Base-by-base conservation (phyloP, 768 basidiomycete species). In the Mycena capillaripes region DNA sequence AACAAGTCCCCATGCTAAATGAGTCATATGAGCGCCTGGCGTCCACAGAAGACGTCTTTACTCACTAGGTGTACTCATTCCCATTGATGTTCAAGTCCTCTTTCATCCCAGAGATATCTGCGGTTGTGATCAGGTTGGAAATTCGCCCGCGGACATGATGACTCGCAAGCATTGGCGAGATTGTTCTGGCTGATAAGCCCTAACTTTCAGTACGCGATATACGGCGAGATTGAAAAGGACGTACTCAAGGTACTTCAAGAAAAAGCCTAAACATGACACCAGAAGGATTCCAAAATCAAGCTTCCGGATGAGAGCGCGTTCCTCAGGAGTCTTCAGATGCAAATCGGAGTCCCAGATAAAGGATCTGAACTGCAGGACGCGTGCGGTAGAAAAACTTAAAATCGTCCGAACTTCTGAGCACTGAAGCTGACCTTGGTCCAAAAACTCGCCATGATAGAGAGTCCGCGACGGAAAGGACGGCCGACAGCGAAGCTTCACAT, bases 301-400 rank as follows among this genome's bases (percentile, higher is more conserved):
- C 73, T 79, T 79, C 11, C 77, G 70, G 32, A 78, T 55, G 12
- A 79, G 70, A 32, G 67, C 75, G 10, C 71, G 72, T 38, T 79
- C 78, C 46, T 78, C 77, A 0, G 69, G 40, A 25, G 77, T 59
- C 72, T 77, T 78, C 38, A 78, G 53, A 46, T 78, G 76, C 14
- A 50, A 48, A 62, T 79, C 76, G 7, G 78, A 76, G 66, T 79
- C 78, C 78, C 77, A 79, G 46, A 79, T 77, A 59, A 55, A 79
- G 8, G 75, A 77, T 38, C 56, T 65, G 59, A 77, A 72, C 67
- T 78, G 66, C 30, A n/a, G n/a, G n/a, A n/a, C n/a, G n/a, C n/a
- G n/a, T n/a, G n/a, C n/a, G n/a, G n/a, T 42, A 16, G 10, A 34
- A 23, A 5, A n/a, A 52, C 29, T 40, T n/a, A 14, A 48, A 52